phyloP scores from a whole-genome alignment of 805 yeast genomes.

The Hanseniaspora nectarophila region DNA sequence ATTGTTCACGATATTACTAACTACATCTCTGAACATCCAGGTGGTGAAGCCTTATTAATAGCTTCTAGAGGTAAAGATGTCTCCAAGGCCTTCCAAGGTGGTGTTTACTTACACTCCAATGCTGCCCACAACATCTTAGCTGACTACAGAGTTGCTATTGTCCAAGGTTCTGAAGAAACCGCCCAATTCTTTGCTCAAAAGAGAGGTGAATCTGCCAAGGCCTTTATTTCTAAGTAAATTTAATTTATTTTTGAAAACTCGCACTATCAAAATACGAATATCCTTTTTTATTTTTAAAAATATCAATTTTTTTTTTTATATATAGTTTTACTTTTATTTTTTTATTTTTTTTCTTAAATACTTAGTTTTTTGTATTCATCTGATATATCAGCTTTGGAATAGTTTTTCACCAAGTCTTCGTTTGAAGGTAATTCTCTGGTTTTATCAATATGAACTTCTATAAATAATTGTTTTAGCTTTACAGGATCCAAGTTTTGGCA shows the following conservation, averaged over 20 bases:
- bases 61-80: slow-evolving; percentile 74
- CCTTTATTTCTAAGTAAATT: slow-evolving; percentile 16
- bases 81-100: slow-evolving; percentile 73
- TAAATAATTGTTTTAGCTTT: slow-evolving; percentile 16
- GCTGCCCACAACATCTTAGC: slow-evolving; percentile 78
- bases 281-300: background rate
- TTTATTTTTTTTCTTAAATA: background rate
- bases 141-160: slow-evolving; percentile 70
- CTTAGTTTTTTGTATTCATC: background rate
- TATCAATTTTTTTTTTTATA: background rate
- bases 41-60: slow-evolving; percentile 62
- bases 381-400: background rate
- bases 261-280: background rate
- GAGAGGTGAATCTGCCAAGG: slow-evolving; percentile 26
- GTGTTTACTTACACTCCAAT: slow-evolving; percentile 72
- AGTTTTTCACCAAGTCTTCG: background rate
- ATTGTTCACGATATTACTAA: slow-evolving; percentile 64
- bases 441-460: slow-evolving; percentile 8
- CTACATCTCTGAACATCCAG: slow-evolving; percentile 69
- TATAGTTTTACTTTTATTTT: background rate
- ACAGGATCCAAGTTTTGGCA: slow-evolving; percentile 22
- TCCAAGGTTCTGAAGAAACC: slow-evolving; percentile 52
- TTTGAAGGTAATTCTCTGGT: background rate
- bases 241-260: no score
- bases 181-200: slow-evolving; percentile 34